Evolutionary conservation across 768 basidiomycete genomes (phyloP).

Genomic region (Russula olivacea): DNA sequence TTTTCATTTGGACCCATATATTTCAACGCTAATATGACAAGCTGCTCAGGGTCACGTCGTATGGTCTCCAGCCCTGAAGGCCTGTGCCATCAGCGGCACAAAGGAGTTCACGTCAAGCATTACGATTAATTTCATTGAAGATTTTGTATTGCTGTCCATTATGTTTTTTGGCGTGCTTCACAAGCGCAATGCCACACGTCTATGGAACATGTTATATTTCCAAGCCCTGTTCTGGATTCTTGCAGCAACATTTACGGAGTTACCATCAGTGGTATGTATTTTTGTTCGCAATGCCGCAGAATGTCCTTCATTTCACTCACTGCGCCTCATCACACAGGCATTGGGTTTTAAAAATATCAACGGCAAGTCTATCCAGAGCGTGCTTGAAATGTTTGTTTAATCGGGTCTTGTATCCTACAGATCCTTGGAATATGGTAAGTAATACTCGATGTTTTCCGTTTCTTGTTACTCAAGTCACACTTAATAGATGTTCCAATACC

Average conservation of each 20-base stretch:
- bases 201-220: conserved; percentile 24
- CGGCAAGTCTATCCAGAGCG: not conserved
- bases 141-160: conserved; percentile 10
- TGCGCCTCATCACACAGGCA: not conserved
- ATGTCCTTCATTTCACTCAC: not conserved
- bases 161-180: conserved; percentile 21
- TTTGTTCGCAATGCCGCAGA: not conserved
- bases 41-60: conserved; percentile 4
- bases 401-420: not conserved
- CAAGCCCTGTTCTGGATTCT: conserved; percentile 21
- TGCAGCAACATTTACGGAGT: conserved; percentile 12
- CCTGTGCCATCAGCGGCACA: not conserved
- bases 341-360: conserved; percentile 18
- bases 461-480: not conserved
- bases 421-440: conserved; percentile 23
- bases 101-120: conserved; percentile 11
- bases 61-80: not conserved
- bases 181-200: conserved; percentile 19
- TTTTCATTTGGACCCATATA: not conserved
- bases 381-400: not conserved
- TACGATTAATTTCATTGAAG: conserved; percentile 15
- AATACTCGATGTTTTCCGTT: not conserved
- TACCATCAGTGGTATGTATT: conserved; percentile 16
- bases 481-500: conserved; percentile 23
- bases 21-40: not conserved